A percentile compares a stretch with the other conserved stretches of the same genome.
Conservation (phyloP, 305 asterid genomes). For the Solanum hybrid region DNA sequence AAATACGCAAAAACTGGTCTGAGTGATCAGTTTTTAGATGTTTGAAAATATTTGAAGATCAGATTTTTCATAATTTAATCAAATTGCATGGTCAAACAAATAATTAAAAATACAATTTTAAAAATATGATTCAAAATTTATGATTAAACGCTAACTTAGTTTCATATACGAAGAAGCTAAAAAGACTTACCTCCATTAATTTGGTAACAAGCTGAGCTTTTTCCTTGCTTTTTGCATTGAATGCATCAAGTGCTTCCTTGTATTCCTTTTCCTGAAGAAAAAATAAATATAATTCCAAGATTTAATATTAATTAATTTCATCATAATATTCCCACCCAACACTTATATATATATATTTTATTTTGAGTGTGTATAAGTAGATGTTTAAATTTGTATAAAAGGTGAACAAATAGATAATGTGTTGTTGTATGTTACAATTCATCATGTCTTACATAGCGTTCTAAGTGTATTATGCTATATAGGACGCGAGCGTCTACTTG, state of each 20-base stretch:
- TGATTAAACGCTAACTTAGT: neutral
- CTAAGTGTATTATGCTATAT: no score
- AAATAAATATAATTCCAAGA: neutral
- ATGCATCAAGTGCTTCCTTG: conserved; percentile 55
- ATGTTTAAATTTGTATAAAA: no score
- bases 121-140: neutral
- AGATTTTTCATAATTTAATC: neutral
- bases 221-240: conserved; percentile 64
- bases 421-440: no score
- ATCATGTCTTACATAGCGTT: no score
- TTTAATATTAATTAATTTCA: neutral
- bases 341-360: no score
- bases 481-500: no score
- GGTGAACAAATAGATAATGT: no score
- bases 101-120: neutral
- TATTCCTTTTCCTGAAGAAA: conserved; percentile 58
- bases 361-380: no score
- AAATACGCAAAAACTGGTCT: neutral
- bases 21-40: neutral
- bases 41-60: neutral
- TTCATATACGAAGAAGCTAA: neutral
- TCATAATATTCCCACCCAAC: neutral
- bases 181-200: conserved; percentile 44
- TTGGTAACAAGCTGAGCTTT: conserved; percentile 52
- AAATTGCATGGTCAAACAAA: neutral